These are phyloP conservation scores for Wickerhamomyces sp. DNA, from an alignment of 1,139 yeast species.

Conservation along the genomic window DNA sequence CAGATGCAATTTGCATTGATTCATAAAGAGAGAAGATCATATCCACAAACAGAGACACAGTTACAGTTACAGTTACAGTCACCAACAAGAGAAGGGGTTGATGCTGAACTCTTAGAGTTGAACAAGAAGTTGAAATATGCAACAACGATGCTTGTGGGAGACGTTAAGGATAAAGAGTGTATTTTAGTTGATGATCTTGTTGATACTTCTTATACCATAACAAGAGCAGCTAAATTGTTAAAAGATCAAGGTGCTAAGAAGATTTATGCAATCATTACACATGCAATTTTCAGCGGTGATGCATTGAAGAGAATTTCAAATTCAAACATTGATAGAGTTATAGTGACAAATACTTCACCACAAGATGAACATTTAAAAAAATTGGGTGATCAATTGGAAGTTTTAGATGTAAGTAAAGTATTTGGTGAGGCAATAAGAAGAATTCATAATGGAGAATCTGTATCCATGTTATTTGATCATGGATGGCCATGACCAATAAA, in stretches of 20 bases:
- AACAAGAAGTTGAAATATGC: conserved; percentile 39
- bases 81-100: too few species aligned
- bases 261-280: conserved; percentile 87
- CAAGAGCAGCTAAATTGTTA: conserved; percentile 84
- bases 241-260: conserved; percentile 89
- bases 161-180: conserved; percentile 78
- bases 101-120: conserved; percentile 21
- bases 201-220: conserved; percentile 89
- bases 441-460: conserved; percentile 95
- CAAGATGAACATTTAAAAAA: conserved; percentile 50
- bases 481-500: conserved; percentile 42
- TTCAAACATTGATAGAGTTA: conserved; percentile 74
- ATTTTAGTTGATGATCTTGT: conserved; percentile 88
- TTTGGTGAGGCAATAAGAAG: conserved; percentile 94
- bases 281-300: conserved; percentile 90
- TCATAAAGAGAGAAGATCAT: conserved; percentile 82
- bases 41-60: conserved; percentile 5
- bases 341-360: conserved; percentile 92
- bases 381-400: conserved; percentile 68
- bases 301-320: conserved; percentile 68
- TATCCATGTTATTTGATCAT: conserved; percentile 88
- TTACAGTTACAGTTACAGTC: conserved; percentile 11
- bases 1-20: conserved; percentile 91
- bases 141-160: conserved; percentile 91
- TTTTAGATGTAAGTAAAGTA: conserved; percentile 80